Conservation (phyloP, 2,329 filamentous ascomycete species). For the Aspergillus sp. region DNA sequence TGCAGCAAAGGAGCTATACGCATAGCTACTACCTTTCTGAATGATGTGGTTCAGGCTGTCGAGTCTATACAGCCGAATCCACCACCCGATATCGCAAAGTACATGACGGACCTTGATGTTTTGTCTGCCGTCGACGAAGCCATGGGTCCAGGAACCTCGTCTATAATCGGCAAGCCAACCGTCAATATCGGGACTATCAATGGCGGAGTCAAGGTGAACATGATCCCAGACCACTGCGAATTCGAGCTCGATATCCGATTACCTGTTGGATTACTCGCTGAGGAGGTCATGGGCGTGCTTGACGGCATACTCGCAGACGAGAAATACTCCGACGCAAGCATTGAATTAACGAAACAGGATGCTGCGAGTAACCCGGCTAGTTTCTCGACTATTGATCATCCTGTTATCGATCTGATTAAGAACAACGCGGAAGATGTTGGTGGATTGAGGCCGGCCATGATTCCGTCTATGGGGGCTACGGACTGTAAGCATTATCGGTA, state of each 20-base stretch:
- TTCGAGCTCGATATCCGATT: conserved; percentile 45
- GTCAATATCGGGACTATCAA: conserved; percentile 44
- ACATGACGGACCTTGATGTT: background rate
- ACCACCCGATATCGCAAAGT: background rate
- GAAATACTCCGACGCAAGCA: background rate
- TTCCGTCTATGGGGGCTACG: conserved; percentile 41
- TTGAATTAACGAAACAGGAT: background rate
- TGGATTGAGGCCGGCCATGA: conserved; percentile 25
- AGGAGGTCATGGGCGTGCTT: background rate
- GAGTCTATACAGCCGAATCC: background rate
- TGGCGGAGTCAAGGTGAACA: conserved; percentile 45
- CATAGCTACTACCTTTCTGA: background rate
- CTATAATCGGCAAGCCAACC: conserved; percentile 38
- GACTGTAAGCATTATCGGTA: conserved; percentile 45
- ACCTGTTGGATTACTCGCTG: conserved; percentile 36
- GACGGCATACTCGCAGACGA: too few relatives aligned
- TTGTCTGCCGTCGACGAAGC: background rate
- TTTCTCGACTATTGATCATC: background rate
- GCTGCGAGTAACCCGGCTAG: background rate
- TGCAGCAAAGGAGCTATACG: background rate
- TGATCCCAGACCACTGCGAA: conserved; percentile 38
- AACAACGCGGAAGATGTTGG: background rate
- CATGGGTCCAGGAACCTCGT: conserved; percentile 20
- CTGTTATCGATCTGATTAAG: background rate
- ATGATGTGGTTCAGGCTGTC: background rate